These are phyloP conservation scores for Pestalotiopsis sp. DNA, from an alignment of 2,329 filamentous ascomycete genomes.

Conservation along the genomic window DNA sequence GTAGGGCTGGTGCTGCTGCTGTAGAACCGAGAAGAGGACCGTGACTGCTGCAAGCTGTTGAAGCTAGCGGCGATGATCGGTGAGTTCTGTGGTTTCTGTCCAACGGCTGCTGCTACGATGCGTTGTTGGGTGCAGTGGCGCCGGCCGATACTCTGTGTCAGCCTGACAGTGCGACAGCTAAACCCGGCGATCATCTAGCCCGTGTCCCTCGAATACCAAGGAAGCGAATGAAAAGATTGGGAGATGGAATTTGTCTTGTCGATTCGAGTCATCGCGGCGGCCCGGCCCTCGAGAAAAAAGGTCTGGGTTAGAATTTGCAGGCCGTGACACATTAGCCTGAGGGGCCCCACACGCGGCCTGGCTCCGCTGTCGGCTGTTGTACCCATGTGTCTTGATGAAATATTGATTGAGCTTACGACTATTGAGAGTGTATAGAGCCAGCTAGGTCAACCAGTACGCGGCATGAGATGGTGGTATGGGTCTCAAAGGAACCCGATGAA, in stretches of 20 bases:
- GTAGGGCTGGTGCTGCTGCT: not conserved
- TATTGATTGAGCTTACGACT: not conserved
- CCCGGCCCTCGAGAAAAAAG: not conserved
- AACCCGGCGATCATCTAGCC: slow-evolving; percentile 15
- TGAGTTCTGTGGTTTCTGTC: not conserved
- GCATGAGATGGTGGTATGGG: not conserved
- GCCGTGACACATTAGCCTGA: slow-evolving; percentile 10
- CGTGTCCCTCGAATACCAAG: not conserved
- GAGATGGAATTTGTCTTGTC: slow-evolving; percentile 17
- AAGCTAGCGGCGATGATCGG: slow-evolving; percentile 7
- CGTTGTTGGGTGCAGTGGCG: slow-evolving; percentile 7
- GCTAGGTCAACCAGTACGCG: not conserved
- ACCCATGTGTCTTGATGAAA: not conserved
- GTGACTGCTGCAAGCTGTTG: slow-evolving; percentile 2
- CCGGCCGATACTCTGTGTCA: slow-evolving; percentile 7
- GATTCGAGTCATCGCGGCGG: not conserved
- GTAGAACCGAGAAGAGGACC: not conserved
- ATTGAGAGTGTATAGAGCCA: not conserved
- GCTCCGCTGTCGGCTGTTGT: slow-evolving; percentile 7
- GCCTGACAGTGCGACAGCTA: slow-evolving; percentile 13
- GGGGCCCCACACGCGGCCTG: not conserved
- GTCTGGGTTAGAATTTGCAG: slow-evolving; percentile 13
- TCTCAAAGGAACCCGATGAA: not conserved
- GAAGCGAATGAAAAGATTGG: not conserved
- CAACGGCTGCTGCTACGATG: not conserved